Conservation (phyloP, 1,284 basidiomycete species). For the Apiotrichum sp. region DNA sequence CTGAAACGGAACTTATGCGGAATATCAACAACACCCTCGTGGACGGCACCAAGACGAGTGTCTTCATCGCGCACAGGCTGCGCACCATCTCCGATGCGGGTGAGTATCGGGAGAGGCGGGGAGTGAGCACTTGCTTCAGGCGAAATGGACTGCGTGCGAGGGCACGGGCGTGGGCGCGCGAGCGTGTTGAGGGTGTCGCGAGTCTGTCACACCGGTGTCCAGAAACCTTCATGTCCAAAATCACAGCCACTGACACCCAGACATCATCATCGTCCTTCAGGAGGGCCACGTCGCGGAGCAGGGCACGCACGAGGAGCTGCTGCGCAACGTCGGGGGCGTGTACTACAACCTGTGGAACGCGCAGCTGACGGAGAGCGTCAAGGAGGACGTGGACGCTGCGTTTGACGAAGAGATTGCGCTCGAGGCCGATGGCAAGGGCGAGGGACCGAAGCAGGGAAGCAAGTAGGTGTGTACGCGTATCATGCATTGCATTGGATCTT, state of each 20-base stretch:
- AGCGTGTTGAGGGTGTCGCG: no score
- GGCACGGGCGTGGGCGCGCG: no score
- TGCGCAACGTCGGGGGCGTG: slow-evolving; percentile 60
- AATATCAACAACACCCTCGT: slow-evolving; percentile 80
- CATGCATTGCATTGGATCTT: neutral
- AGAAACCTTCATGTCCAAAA: neutral
- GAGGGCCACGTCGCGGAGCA: slow-evolving; percentile 81
- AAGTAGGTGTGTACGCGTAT: neutral
- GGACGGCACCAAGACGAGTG: slow-evolving; percentile 74
- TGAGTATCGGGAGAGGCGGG: no score
- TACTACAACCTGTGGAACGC: slow-evolving; percentile 84
- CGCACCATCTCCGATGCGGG: slow-evolving; percentile 85
- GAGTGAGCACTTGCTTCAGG: no score
- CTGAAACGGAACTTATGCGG: slow-evolving; percentile 89
- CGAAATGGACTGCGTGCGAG: no score
- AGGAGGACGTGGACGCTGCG: slow-evolving; percentile 17
- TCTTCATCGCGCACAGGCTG: slow-evolving; percentile 90
- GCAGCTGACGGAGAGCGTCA: slow-evolving; percentile 52
- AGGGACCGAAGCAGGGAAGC: neutral
- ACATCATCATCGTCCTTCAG: slow-evolving; percentile 82
- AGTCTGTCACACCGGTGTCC: no score
- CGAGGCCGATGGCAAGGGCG: neutral
- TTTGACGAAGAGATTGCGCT: slow-evolving; percentile 10
- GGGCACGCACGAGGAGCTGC: slow-evolving; percentile 81
- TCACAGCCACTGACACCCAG: slow-evolving; percentile 32